phyloP scores from a whole-genome alignment of 2,329 filamentous ascomycete species.

The Aspergillus brunneoviolaceus region DNA sequence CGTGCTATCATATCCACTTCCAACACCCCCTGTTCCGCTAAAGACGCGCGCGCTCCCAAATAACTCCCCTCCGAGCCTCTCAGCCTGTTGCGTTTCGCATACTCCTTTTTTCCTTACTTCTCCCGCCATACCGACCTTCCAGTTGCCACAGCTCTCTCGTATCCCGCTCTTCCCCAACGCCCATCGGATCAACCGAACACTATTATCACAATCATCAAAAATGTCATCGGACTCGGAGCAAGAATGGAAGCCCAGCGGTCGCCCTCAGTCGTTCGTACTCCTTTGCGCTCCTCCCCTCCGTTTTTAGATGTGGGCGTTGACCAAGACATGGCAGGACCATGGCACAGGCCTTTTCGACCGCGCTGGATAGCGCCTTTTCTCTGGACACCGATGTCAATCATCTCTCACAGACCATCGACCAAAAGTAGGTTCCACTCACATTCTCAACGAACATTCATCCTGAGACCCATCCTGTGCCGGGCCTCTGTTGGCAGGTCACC shows the following conservation, averaged over 20 bases:
- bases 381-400: constrained; percentile 76
- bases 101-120: constrained; percentile 7
- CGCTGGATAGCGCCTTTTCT: constrained; percentile 85
- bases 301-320: constrained; percentile 21
- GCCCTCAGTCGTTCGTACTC: constrained; percentile 76
- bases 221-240: constrained; percentile 64
- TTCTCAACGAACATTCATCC: background rate
- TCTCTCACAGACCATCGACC: constrained; percentile 71
- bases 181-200: background rate
- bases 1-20: constrained; percentile 11
- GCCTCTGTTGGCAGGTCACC: background rate
- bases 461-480: background rate
- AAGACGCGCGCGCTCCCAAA: constrained; percentile 7
- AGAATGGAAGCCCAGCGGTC: constrained; percentile 77
- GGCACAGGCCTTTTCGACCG: constrained; percentile 80
- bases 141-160: background rate
- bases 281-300: constrained; percentile 11
- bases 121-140: background rate
- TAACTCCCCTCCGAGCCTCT: constrained; percentile 5
- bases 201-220: constrained; percentile 6
- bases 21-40: constrained; percentile 10
- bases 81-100: constrained; percentile 7
- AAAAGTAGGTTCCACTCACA: constrained; percentile 65
- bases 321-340: constrained; percentile 63
- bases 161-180: constrained; percentile 1